phyloP scores from a whole-genome alignment of 139 green algal genomes.

The Ettlia oleoabundans region DNA sequence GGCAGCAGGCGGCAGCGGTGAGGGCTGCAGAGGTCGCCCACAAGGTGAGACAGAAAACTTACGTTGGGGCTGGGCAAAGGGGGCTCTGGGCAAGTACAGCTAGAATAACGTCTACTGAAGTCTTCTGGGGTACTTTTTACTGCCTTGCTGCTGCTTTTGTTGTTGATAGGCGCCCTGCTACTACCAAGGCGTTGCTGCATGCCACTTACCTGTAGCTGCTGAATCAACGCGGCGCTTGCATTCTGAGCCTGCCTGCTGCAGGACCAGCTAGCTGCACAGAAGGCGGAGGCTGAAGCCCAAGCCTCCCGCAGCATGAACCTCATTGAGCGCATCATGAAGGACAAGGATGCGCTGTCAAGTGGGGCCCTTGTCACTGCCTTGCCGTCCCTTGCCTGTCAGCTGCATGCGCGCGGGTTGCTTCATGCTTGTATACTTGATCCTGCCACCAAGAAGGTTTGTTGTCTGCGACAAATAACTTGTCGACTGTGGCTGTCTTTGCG shows the following conservation, averaged over 20 bases:
- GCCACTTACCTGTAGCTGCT: no score
- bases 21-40: neutral
- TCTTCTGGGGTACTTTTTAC: neutral
- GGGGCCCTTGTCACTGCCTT: no score
- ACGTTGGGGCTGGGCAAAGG: no score
- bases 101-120: neutral
- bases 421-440: no score
- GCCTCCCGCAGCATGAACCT: constrained; percentile 42
- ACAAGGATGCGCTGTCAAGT: constrained; percentile 52
- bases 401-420: no score
- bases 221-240: neutral
- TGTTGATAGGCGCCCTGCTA: no score
- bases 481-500: neutral
- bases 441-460: no score
- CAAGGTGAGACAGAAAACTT: neutral
- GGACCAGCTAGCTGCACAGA: constrained; percentile 26
- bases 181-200: no score
- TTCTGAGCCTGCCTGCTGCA: neutral
- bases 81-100: no score
- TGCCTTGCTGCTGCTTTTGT: neutral
- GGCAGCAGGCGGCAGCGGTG: neutral
- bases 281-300: constrained; percentile 32
- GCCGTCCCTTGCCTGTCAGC: no score
- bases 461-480: no score
- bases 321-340: constrained; percentile 49